Base-by-base conservation (phyloP, 495 filamentous ascomycete genomes). In the Penicillium angulare region DNA sequence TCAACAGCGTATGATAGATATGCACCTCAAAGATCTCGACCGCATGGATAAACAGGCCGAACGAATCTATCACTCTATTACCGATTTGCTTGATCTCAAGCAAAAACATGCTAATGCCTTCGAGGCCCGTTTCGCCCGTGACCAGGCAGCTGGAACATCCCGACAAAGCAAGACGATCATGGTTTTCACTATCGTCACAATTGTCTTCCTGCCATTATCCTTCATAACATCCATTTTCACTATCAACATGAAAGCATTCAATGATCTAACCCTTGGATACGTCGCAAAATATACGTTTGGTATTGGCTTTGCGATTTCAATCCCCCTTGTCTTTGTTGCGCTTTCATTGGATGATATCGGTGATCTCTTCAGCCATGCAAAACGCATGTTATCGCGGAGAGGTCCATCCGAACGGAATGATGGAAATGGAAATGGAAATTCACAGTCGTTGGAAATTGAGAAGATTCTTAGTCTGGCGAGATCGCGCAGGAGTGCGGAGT, bases 131-230 rank as follows among this genome's bases (percentile, higher is more conserved):
- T 86, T 85, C 54, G 81, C 86, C 0, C 75, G 85, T 21, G 82
- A 87, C 40, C 83, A 87, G 54, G 83, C 84, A 1, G 75, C 79
- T 1, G 81, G 79, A 2, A 86, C 85, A 0, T 80, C 79, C 1
- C 68, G 77, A n/a, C 86, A 89, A 57, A 77, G 79, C n/a, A 83
- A 86, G 54, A 87, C 84, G 4, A 83, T 88, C 50, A 83, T 90
- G 77, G 79, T 89, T 7, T 89, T 89, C 53, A 90, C 86, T 5
- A 82, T 87, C 50, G 85, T 87, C 6, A 86, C 83, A 0, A 86
- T 86, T 39, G 62, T 87, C 24, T 87, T 87, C 70, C 66, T 89
- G 3, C 84, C 85, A 0, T 61, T 87, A 44, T 80, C 76, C 4
- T 89, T 89, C 60, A 86, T 88, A 51, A 76, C 82, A 0, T 78